Conservation (phyloP, 1,139 yeast genomes). For the Taphrina confusa region DNA sequence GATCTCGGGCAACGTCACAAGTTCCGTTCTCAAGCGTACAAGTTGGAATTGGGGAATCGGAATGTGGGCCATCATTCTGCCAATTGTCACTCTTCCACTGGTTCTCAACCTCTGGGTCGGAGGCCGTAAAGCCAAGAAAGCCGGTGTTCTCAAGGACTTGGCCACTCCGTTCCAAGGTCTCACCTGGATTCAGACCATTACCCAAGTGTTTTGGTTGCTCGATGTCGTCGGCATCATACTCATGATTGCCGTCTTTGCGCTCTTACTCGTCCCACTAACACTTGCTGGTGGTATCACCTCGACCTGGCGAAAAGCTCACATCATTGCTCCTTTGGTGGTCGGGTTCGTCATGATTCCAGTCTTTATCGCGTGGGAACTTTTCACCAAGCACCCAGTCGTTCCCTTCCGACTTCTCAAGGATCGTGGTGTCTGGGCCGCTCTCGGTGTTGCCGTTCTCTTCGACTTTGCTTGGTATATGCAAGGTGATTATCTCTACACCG, state of each 20-base stretch:
- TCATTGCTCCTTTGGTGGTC: constrained; percentile 45
- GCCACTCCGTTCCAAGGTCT: constrained; percentile 20
- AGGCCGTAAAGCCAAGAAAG: constrained; percentile 44
- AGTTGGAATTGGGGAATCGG: constrained; percentile 50
- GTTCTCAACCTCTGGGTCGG: constrained; percentile 43
- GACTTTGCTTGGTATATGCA: constrained; percentile 41
- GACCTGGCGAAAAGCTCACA: constrained; percentile 43
- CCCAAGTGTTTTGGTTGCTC: constrained; percentile 39
- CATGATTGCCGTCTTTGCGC: constrained; percentile 46
- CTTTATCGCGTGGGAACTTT: constrained; percentile 41
- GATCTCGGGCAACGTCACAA: constrained; percentile 42
- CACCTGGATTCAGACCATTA: constrained; percentile 35
- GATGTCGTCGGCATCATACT: constrained; percentile 48
- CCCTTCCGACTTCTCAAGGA: constrained; percentile 40
- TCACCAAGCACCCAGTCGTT: constrained; percentile 38
- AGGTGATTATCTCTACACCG: constrained; percentile 33
- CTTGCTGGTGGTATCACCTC: constrained; percentile 44
- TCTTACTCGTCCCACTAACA: constrained; percentile 49
- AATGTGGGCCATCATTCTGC: constrained; percentile 46
- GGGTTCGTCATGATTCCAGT: constrained; percentile 37
- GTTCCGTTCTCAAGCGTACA: constrained; percentile 36
- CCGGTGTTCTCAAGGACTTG: constrained; percentile 41
- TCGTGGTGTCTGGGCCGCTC: constrained; percentile 40
- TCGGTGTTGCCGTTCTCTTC: constrained; percentile 40
- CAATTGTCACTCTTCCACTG: constrained; percentile 46